A percentile compares a stretch with the other conserved stretches of the same genome.
These are phyloP conservation scores for Jatropha curcas DNA, from an alignment of 345 rosid genomes.

Conservation along the genomic window DNA sequence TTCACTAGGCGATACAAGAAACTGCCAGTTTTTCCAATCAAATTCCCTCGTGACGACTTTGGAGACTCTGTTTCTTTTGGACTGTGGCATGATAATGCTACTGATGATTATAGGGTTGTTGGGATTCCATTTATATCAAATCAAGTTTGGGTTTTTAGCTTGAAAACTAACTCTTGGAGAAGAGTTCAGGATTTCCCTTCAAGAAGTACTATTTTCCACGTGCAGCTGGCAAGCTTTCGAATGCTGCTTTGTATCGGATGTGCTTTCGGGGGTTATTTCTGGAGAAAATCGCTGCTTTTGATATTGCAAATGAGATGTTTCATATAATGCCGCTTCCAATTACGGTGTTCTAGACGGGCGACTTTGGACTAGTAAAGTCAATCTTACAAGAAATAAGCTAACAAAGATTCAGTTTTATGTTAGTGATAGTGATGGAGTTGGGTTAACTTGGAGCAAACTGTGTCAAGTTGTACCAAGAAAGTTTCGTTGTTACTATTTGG, in stretches of 20 bases:
- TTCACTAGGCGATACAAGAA: background rate
- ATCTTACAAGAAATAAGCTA: background rate
- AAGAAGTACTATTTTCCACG: background rate
- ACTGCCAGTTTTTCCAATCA: background rate
- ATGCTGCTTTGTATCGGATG: background rate
- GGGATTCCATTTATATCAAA: background rate
- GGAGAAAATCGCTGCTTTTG: background rate
- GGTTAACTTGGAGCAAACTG: background rate
- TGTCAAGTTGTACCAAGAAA: background rate
- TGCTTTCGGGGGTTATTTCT: background rate
- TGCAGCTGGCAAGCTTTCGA: background rate
- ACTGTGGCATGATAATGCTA: background rate
- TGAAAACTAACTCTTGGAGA: background rate
- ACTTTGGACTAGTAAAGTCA: background rate
- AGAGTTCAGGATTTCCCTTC: background rate
- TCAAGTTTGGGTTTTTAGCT: background rate
- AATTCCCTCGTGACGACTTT: too few relatives aligned
- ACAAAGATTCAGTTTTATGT: background rate
- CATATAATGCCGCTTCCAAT: too few relatives aligned
- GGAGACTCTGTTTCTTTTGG: too few relatives aligned
- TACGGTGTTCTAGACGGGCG: background rate
- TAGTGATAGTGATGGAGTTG: background rate
- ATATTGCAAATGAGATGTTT: too few relatives aligned
- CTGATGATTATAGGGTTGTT: background rate
- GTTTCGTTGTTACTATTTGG: background rate